Percentiles rank a stretch among this genome's conserved stretches.
phyloP scores from a whole-genome alignment of 805 yeast species.

The Candida maltosa region DNA sequence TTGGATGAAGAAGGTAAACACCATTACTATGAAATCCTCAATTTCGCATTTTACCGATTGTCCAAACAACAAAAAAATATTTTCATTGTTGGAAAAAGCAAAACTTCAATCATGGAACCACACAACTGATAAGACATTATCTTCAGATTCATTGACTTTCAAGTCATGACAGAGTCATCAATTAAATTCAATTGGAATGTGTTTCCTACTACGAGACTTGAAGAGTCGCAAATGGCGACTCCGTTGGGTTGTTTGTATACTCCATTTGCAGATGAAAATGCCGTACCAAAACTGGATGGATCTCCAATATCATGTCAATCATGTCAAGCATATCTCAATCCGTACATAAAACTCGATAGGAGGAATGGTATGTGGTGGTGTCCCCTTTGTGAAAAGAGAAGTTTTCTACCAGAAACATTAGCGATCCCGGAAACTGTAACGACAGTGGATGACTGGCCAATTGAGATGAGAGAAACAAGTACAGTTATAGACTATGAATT shows the following conservation, averaged over 20 bases:
- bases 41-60: no score
- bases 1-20: no score
- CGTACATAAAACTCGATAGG: slow-evolving; percentile 26
- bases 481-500: slow-evolving; percentile 29
- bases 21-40: no score
- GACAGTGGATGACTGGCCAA: slow-evolving; percentile 19
- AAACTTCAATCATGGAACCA: no score
- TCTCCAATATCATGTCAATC: slow-evolving; percentile 22
- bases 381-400: slow-evolving; percentile 28
- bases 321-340: slow-evolving; percentile 28
- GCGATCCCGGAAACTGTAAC: slow-evolving; percentile 11
- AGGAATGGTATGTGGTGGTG: slow-evolving; percentile 36
- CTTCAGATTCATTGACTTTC: no score
- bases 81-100: no score
- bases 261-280: slow-evolving; percentile 13
- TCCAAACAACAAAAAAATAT: no score
- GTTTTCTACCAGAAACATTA: slow-evolving; percentile 18
- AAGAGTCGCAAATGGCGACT: slow-evolving; percentile 25
- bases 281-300: neutral
- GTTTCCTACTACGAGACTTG: slow-evolving; percentile 37
- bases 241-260: slow-evolving; percentile 37
- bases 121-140: no score
- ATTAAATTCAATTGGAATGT: slow-evolving; percentile 63
- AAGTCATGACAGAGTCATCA: no score
- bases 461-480: slow-evolving; percentile 22